Evolutionary conservation across 2,329 filamentous ascomycete species (phyloP).

Genomic region (Colletotrichum australisinense): DNA sequence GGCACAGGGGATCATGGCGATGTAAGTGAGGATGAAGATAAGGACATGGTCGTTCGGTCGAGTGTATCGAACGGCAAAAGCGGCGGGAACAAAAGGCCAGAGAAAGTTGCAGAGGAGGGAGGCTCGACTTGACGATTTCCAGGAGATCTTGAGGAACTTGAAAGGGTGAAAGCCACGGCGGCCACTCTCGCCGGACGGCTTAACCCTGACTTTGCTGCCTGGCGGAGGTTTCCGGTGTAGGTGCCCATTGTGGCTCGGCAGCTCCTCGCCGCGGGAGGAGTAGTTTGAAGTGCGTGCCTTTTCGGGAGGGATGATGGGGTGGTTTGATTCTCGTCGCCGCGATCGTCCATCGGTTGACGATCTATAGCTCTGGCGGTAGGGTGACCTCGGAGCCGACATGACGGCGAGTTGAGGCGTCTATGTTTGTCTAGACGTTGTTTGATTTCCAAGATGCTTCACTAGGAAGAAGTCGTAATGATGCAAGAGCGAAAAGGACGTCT

Average conservation of each 20-base stretch:
- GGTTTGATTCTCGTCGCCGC: constrained; percentile 21
- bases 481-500: background rate
- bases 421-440: background rate
- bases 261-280: background rate
- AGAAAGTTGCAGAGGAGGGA: constrained; percentile 77
- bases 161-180: constrained; percentile 72
- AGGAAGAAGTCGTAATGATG: background rate
- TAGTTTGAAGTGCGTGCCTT: constrained; percentile 19
- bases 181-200: constrained; percentile 59
- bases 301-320: constrained; percentile 15
- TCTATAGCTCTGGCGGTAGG: constrained; percentile 28
- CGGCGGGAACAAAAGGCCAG: constrained; percentile 80
- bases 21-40: constrained; percentile 78
- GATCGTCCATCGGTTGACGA: constrained; percentile 15
- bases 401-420: background rate
- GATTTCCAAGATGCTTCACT: background rate
- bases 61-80: constrained; percentile 68
- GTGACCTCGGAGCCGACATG: constrained; percentile 33
- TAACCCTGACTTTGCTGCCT: constrained; percentile 61
- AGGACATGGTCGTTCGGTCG: constrained; percentile 64
- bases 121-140: constrained; percentile 70
- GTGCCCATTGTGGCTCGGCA: constrained; percentile 25
- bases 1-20: constrained; percentile 82
- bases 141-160: constrained; percentile 73
- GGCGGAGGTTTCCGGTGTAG: constrained; percentile 12